Evolutionary conservation across 495 filamentous ascomycete species (phyloP), one percentile per base, ranked within the genome.

Genomic region (Aspergillus sparsus): DNA sequence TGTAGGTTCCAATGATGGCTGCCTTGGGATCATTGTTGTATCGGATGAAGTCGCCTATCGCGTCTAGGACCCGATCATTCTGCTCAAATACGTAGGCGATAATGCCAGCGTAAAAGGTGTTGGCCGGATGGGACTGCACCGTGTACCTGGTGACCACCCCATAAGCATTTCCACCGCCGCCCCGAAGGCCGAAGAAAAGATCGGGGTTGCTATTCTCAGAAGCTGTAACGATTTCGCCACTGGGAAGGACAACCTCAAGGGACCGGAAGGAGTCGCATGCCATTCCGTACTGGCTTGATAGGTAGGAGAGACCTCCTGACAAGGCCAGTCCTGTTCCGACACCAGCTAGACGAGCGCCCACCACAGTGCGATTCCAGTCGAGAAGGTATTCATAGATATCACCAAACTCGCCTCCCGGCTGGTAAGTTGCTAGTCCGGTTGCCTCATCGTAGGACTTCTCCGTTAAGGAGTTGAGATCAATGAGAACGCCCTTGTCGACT

Each of bases 181-280:
- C 57, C 49, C 57, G 57, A 13, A 59, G 37, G 8, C 49, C 57
- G 31, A 36, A 59, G 57, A 59, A 59, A 2, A 59, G 57, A 15
- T 59, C 57, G 6, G 57, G 57, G 39, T 59, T 52, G 0, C 13
- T 16, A 8, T 2, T 2, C 31, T 59, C 49, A 3, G 57, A 59
- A 1, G 57, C 57, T 0, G 31, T 45, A 1, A 47, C 57, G 41
- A 59, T 59, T 8, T 59, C 57, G 31, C 57, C 57, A 15, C 27
- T 36, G 39, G 57, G 57, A n/a, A 59, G 57, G 35, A 59, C 57
- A 3, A 59, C 57, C 10, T 59, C 57, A 5, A 59, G 57, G 13
- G 51, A 37, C 13, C 57, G 57, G 49, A 59, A 59, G n/a, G 57
- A 59, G 57, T 59, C 57, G 9, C 57, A 59, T n/a, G 57, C 57